Percentiles rank a stretch among this genome's conserved stretches.
phyloP scores from a whole-genome alignment of 176 grass and related monocot genomes.

The Carex parvula region DNA sequence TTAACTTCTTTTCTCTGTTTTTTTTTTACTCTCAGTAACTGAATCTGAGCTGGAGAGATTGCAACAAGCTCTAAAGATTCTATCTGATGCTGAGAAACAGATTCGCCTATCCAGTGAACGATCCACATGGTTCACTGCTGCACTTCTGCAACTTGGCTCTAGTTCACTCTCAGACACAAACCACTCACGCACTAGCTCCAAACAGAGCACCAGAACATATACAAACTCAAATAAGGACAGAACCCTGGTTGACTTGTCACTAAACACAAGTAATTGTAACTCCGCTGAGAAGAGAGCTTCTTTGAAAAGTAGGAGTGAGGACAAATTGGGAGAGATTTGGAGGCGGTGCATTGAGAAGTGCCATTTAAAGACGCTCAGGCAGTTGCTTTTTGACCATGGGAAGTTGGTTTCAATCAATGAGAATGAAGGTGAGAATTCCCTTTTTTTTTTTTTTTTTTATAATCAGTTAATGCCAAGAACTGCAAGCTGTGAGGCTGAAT shows the following conservation, averaged over 20 bases:
- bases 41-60: conserved; percentile 92
- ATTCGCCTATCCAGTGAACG: conserved; percentile 90
- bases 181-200: conserved; percentile 58
- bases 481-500: not conserved
- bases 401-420: conserved; percentile 56
- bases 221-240: conserved; percentile 39
- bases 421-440: conserved; percentile 46
- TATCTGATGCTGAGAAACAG: conserved; percentile 96
- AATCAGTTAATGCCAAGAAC: not conserved
- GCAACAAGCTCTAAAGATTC: conserved; percentile 89
- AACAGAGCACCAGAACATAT: conserved; percentile 47
- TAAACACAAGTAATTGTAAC: conserved; percentile 39
- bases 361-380: conserved; percentile 66
- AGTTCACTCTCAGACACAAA: conserved; percentile 61
- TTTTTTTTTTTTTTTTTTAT: conserved; percentile 8
- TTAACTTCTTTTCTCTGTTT: not conserved
- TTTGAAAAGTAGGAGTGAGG: conserved; percentile 31
- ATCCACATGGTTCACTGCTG: conserved; percentile 96
- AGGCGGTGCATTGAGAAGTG: conserved; percentile 61
- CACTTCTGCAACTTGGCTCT: conserved; percentile 86
- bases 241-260: conserved; percentile 43
- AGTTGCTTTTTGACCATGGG: conserved; percentile 60
- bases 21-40: conserved; percentile 49
- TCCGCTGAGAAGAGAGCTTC: conserved; percentile 23
- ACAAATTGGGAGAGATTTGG: conserved; percentile 66